Conservation (phyloP, 2,329 filamentous ascomycete genomes). For the Fusarium anguioides region DNA sequence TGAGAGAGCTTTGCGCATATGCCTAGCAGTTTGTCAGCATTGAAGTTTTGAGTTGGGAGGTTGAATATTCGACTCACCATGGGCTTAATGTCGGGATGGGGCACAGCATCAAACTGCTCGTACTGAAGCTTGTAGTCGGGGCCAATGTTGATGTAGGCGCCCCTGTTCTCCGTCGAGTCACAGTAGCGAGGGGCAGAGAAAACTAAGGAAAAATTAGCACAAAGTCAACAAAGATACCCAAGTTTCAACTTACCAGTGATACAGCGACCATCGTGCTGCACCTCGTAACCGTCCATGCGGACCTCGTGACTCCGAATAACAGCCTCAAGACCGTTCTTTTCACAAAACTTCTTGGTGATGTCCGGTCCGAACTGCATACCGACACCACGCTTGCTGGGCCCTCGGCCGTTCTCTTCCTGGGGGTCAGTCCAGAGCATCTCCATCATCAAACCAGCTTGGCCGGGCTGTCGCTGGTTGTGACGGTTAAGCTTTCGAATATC, state of each 20-base stretch:
- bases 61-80: constrained; percentile 70
- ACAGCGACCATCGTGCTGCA: constrained; percentile 94
- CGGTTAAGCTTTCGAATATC: constrained; percentile 94
- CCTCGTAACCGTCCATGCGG: constrained; percentile 98
- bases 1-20: constrained; percentile 85
- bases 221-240: not conserved
- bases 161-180: constrained; percentile 97
- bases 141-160: constrained; percentile 97
- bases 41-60: not conserved
- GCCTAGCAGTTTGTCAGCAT: constrained; percentile 62
- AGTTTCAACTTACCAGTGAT: constrained; percentile 78
- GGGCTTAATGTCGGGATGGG: constrained; percentile 93
- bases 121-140: constrained; percentile 91
- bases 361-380: constrained; percentile 97
- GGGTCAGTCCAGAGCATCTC: constrained; percentile 99
- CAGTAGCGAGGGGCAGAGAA: constrained; percentile 99
- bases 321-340: constrained; percentile 92
- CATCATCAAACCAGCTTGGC: constrained; percentile 98
- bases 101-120: constrained; percentile 94
- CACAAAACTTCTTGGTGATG: constrained; percentile 95
- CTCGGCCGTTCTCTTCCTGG: constrained; percentile 84
- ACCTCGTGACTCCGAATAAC: constrained; percentile 98
- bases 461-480: constrained; percentile 90
- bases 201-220: constrained; percentile 62
- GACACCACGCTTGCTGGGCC: constrained; percentile 95